These are phyloP conservation scores for Parathielavia appendiculata DNA, from an alignment of 495 filamentous ascomycete species.

Conservation along the genomic window DNA sequence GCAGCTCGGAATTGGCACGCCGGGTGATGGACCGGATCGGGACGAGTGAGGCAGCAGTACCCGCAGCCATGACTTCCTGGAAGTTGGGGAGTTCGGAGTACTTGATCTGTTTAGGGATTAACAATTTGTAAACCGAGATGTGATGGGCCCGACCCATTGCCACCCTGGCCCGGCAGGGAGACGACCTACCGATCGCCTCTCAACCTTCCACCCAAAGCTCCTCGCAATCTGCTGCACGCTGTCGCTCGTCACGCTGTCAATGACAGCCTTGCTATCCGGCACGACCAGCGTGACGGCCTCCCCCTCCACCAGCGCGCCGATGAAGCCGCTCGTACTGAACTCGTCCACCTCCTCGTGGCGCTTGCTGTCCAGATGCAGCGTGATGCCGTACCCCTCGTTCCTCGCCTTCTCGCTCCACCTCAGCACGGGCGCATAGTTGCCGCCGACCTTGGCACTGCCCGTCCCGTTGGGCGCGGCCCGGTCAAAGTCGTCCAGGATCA, in stretches of 20 bases:
- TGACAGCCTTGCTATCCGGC: slow-evolving; percentile 74
- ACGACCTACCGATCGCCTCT: slow-evolving; percentile 53
- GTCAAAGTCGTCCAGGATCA: slow-evolving; percentile 75
- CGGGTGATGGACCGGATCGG: slow-evolving; percentile 85
- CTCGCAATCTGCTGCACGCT: slow-evolving; percentile 63
- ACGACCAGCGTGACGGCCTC: slow-evolving; percentile 64
- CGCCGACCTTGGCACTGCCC: slow-evolving; percentile 68
- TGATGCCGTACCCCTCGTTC: slow-evolving; percentile 73
- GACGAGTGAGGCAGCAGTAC: slow-evolving; percentile 86
- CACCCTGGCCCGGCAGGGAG: no score
- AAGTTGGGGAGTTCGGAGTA: slow-evolving; percentile 76
- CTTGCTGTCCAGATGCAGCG: slow-evolving; percentile 78
- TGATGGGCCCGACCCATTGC: no score
- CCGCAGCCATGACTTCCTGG: slow-evolving; percentile 82
- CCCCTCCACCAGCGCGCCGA: slow-evolving; percentile 61
- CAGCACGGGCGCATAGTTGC: slow-evolving; percentile 80
- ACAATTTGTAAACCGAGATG: no score
- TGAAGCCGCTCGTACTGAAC: slow-evolving; percentile 83
- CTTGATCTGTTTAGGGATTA: slow-evolving; percentile 59
- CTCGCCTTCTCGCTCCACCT: slow-evolving; percentile 71
- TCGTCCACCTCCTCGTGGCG: slow-evolving; percentile 78
- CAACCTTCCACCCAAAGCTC: slow-evolving; percentile 62
- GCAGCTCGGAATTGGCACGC: slow-evolving; percentile 40
- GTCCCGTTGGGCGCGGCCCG: slow-evolving; percentile 69
- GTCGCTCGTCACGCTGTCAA: slow-evolving; percentile 74